A percentile compares a stretch with the other conserved stretches of the same genome.
phyloP scores from a whole-genome alignment of 352 stramenopile genomes.

The Phytophthora multivora region DNA sequence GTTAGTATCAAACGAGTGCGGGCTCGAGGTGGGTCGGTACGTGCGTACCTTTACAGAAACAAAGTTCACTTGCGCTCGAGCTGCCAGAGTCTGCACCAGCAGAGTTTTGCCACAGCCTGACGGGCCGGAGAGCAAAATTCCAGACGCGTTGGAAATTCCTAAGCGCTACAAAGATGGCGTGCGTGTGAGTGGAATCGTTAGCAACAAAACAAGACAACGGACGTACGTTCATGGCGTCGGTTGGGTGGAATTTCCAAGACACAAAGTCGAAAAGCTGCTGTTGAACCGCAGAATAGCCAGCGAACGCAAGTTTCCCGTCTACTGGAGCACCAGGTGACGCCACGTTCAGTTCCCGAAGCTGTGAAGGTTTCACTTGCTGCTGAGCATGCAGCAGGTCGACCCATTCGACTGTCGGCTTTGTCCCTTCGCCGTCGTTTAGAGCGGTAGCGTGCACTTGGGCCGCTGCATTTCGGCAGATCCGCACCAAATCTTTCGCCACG shows the following conservation, averaged over 20 bases:
- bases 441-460: conserved; percentile 39
- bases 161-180: conserved; percentile 45
- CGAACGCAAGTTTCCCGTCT: conserved; percentile 44
- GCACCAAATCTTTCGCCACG: conserved; percentile 75
- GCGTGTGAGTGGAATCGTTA: conserved; percentile 11
- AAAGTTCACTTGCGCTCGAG: conserved; percentile 71
- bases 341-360: conserved; percentile 79
- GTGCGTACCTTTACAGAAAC: conserved; percentile 75
- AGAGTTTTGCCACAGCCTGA: conserved; percentile 85
- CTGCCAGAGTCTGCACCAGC: conserved; percentile 70
- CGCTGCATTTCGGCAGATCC: conserved; percentile 68
- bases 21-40: too few species aligned
- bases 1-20: neutral
- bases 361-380: conserved; percentile 68
- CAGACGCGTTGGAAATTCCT: conserved; percentile 66
- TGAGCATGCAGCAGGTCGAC: conserved; percentile 52
- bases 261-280: conserved; percentile 73
- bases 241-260: conserved; percentile 68
- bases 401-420: conserved; percentile 36
- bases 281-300: conserved; percentile 63
- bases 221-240: conserved; percentile 64
- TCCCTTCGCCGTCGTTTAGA: neutral
- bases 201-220: neutral
- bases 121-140: conserved; percentile 79
- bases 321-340: conserved; percentile 46